Evolutionary conservation across 2,329 filamentous ascomycete genomes (phyloP).

Genomic region (Zopfia rhizophila): DNA sequence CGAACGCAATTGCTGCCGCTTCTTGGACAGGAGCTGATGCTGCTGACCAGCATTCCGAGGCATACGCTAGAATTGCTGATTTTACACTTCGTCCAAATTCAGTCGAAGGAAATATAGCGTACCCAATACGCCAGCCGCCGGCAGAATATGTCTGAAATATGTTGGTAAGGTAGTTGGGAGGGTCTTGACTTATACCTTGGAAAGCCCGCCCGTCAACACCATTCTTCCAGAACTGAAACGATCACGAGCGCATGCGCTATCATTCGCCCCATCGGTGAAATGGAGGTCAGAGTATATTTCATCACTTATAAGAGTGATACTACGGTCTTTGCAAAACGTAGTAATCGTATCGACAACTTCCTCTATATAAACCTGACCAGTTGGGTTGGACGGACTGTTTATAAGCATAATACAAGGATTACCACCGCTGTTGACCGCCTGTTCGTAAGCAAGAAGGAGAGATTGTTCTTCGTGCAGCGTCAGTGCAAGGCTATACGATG

Average conservation of each 20-base stretch:
- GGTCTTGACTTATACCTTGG: conserved; percentile 4
- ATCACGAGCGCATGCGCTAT: neutral
- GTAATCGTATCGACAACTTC: neutral
- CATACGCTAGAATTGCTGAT: conserved; percentile 11
- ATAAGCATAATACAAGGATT: conserved; percentile 8
- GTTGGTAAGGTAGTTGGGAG: neutral
- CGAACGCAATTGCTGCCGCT: conserved; percentile 10
- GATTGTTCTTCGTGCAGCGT: neutral
- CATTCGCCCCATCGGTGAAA: neutral
- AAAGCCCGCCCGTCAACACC: conserved; percentile 8
- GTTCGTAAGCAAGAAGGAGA: too few species aligned
- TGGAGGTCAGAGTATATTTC: conserved; percentile 13
- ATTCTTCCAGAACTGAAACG: neutral
- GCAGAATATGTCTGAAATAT: conserved; percentile 9
- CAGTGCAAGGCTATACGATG: neutral
- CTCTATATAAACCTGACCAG: conserved; percentile 2
- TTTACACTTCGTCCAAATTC: conserved; percentile 5
- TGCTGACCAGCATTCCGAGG: conserved; percentile 16
- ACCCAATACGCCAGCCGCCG: conserved; percentile 11
- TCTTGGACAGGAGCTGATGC: conserved; percentile 12
- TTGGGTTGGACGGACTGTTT: conserved; percentile 17
- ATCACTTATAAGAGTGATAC: conserved; percentile 10
- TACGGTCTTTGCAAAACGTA: conserved; percentile 1
- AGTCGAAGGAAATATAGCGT: conserved; percentile 7
- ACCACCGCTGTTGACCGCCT: neutral